These are phyloP conservation scores for Pseudofabraea citricarpa DNA, from an alignment of 2,329 filamentous ascomycete species.

Conservation along the genomic window DNA sequence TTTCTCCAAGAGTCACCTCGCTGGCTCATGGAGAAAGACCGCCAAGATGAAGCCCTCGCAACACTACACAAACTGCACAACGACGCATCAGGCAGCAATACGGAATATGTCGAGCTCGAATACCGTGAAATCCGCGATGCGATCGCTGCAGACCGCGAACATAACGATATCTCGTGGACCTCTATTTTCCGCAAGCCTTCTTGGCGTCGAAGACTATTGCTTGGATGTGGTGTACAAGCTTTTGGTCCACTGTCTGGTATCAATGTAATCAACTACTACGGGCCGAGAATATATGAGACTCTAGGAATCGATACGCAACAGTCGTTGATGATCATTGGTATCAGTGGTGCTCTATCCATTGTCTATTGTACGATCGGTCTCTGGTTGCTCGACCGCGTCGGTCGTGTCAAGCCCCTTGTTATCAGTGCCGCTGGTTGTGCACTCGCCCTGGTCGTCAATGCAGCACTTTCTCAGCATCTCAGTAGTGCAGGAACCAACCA, in stretches of 20 bases:
- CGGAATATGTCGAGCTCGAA: constrained; percentile 42
- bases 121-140: constrained; percentile 46
- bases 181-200: constrained; percentile 36
- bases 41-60: constrained; percentile 49
- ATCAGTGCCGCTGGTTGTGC: constrained; percentile 45
- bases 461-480: constrained; percentile 45
- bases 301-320: constrained; percentile 42
- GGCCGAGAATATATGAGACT: constrained; percentile 53
- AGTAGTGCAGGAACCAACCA: constrained; percentile 43
- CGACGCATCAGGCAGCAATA: constrained; percentile 35
- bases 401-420: constrained; percentile 33
- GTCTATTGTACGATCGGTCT: constrained; percentile 36
- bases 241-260: constrained; percentile 43
- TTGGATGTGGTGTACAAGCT: constrained; percentile 43
- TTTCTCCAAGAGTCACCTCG: constrained; percentile 50
- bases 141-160: constrained; percentile 48
- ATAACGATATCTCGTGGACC: constrained; percentile 32
- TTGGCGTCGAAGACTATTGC: constrained; percentile 40
- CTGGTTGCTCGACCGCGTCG: constrained; percentile 18
- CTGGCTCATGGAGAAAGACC: constrained; percentile 52
- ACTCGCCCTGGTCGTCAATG: constrained; percentile 47
- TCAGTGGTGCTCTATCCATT: constrained; percentile 43
- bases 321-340: constrained; percentile 45
- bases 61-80: constrained; percentile 53
- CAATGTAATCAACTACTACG: constrained; percentile 31